A percentile compares a stretch with the other conserved stretches of the same genome.
Evolutionary conservation across 2,329 filamentous ascomycete species (phyloP).

Genomic region (Apiospora saccharicola): DNA sequence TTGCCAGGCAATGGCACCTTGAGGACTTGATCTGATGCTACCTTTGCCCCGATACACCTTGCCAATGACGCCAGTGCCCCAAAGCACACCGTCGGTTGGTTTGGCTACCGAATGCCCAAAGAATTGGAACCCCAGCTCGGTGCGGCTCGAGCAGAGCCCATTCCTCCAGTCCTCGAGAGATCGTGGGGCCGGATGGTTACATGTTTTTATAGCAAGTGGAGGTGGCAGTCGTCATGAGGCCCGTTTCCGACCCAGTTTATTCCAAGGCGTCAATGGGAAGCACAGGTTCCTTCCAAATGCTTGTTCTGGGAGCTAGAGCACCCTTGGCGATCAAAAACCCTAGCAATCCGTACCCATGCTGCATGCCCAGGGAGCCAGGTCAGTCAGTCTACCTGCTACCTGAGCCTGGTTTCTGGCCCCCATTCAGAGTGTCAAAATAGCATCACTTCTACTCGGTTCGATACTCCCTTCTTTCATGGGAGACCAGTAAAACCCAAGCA

Average conservation of each 20-base stretch:
- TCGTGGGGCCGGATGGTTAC: slow-evolving; percentile 7
- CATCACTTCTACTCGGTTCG: background rate
- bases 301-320: slow-evolving; percentile 4
- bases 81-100: background rate
- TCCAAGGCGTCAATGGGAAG: slow-evolving; percentile 11
- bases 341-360: background rate
- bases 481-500: background rate
- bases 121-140: background rate
- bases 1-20: background rate
- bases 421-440: background rate
- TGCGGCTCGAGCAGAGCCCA: background rate
- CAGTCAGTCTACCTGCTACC: background rate
- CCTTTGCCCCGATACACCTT: background rate
- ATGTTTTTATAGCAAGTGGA: slow-evolving; percentile 18
- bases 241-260: slow-evolving; percentile 3
- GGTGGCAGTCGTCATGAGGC: slow-evolving; percentile 10
- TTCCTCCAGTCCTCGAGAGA: background rate
- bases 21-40: background rate
- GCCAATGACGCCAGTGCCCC: background rate
- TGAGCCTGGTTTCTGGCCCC: background rate
- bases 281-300: background rate
- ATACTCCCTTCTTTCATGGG: background rate
- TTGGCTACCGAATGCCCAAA: background rate
- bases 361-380: background rate
- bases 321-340: slow-evolving; percentile 7